A percentile compares a stretch with the other conserved stretches of the same genome.
phyloP scores from a whole-genome alignment of 148 eudicot genomes.

The Hydrangea macrophylla region DNA sequence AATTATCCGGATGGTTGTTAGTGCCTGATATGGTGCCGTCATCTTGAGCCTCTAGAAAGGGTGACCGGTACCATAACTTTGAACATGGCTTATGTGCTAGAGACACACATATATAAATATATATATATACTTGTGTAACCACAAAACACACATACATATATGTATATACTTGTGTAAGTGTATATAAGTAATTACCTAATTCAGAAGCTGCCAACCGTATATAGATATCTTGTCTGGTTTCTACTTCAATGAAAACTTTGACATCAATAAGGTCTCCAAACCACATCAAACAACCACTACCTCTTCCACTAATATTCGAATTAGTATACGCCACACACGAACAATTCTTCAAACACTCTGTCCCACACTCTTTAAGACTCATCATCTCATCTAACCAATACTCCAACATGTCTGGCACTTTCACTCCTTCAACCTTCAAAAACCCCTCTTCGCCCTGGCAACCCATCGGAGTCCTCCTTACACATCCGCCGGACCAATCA shows the following conservation, averaged over 20 bases:
- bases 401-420: constrained; percentile 19
- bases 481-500: constrained; percentile 23
- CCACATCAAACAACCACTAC: constrained; percentile 26
- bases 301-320: constrained; percentile 9
- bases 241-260: not conserved
- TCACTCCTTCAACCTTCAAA: constrained; percentile 2
- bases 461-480: constrained; percentile 1
- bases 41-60: no score
- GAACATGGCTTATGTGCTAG: no score
- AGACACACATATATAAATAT: no score
- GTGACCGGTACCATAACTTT: no score
- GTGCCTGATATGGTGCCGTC: no score
- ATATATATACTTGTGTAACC: no score
- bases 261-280: constrained; percentile 22
- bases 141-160: no score
- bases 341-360: constrained; percentile 17
- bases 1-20: no score
- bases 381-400: constrained; percentile 11
- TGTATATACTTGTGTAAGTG: no score
- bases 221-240: not conserved
- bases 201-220: constrained; percentile 14
- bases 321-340: no score
- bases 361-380: constrained; percentile 16
- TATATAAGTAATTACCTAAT: not conserved
- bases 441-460: constrained; percentile 16